Conservation (phyloP, 352 stramenopile genomes). For the Phytophthora cajani region DNA sequence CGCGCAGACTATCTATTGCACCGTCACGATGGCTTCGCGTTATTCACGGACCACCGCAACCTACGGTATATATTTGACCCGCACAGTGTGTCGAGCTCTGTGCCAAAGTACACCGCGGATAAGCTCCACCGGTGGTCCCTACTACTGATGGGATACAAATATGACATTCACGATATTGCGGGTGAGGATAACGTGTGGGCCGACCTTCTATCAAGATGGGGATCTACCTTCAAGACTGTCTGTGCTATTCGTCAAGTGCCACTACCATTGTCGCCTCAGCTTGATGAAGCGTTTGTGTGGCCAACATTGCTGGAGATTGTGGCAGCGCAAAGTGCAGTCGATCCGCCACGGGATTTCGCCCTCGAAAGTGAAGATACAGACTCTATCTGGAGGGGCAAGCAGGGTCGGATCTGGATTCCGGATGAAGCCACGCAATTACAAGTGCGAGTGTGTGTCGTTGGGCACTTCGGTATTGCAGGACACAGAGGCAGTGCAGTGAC, state of each 20-base stretch:
- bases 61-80: too few species aligned
- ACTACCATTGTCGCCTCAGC: not conserved
- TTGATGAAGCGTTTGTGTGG: constrained; percentile 7
- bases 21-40: too few species aligned
- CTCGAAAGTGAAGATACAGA: not conserved
- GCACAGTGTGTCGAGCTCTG: too few species aligned
- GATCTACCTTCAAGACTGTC: not conserved
- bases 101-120: too few species aligned
- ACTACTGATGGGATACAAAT: too few species aligned
- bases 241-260: constrained; percentile 5
- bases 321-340: not conserved
- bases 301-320: not conserved
- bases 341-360: not conserved
- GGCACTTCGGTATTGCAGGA: constrained; percentile 24
- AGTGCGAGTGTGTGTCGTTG: constrained; percentile 32
- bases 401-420: constrained; percentile 4
- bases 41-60: too few species aligned
- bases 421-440: constrained; percentile 22
- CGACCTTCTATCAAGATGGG: constrained; percentile 11
- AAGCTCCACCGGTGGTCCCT: too few species aligned
- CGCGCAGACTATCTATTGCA: too few species aligned
- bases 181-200: constrained; percentile 5
- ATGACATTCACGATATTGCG: too few species aligned
- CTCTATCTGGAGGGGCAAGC: not conserved
- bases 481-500: constrained; percentile 31